phyloP scores from a whole-genome alignment of 148 eudicot genomes.

The Fallopia convolvulus region DNA sequence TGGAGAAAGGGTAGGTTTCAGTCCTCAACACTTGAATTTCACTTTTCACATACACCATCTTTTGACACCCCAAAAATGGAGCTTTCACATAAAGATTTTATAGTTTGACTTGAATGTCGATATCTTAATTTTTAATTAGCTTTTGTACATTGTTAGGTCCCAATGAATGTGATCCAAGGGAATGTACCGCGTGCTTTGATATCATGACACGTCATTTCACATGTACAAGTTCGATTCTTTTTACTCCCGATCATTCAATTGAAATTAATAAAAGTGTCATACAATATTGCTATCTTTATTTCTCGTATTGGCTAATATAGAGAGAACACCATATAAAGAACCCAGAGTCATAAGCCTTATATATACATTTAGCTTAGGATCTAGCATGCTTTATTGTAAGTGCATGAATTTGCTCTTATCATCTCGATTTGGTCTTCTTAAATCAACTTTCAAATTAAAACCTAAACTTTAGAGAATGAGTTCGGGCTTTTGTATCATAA shows the following conservation, averaged over 20 bases:
- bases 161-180: neutral
- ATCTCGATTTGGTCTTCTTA: neutral
- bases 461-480: too few species aligned
- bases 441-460: too few species aligned
- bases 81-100: neutral
- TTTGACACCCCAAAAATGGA: neutral
- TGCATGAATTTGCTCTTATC: neutral
- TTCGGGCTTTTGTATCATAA: too few species aligned
- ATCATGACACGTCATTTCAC: neutral
- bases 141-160: constrained; percentile 4
- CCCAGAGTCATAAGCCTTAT: neutral
- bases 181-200: neutral
- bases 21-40: neutral
- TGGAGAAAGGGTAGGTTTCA: neutral
- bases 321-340: neutral
- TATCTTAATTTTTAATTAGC: neutral
- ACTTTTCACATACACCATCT: neutral
- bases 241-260: neutral
- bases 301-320: neutral
- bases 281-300: neutral
- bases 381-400: neutral
- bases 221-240: neutral
- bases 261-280: neutral
- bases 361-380: neutral
- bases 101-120: neutral